A percentile compares a stretch with the other conserved stretches of the same genome.
Evolutionary conservation across 1,284 basidiomycete species (phyloP).

Genomic region (Chiua sp.): DNA sequence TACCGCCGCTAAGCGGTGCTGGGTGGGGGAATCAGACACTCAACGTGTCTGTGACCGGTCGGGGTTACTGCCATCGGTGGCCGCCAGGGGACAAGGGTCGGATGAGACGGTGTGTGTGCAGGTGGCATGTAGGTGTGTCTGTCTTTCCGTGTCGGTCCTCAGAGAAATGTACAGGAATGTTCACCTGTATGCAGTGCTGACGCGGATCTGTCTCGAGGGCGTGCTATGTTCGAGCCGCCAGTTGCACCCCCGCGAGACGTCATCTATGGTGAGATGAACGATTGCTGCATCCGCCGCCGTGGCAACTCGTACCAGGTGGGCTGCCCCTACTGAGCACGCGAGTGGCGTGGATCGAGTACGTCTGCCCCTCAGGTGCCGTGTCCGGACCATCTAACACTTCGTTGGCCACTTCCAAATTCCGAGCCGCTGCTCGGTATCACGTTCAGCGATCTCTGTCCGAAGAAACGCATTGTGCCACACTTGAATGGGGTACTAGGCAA

Average conservation of each 20-base stretch:
- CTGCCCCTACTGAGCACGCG: conserved; percentile 48
- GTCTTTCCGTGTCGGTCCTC: too few species aligned
- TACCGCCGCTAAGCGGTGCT: too few species aligned
- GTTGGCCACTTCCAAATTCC: conserved; percentile 54
- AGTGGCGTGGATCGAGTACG: conserved; percentile 59
- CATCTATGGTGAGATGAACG: conserved; percentile 58
- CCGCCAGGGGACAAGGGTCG: too few species aligned
- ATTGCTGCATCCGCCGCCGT: conserved; percentile 17
- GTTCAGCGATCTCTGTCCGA: conserved; percentile 23
- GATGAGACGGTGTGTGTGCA: too few species aligned
- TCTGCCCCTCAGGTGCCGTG: conserved; percentile 52
- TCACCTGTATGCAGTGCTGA: conserved; percentile 66
- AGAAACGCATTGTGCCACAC: conserved; percentile 19
- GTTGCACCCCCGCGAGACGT: conserved; percentile 26
- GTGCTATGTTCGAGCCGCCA: conserved; percentile 60
- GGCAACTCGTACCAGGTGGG: conserved; percentile 13
- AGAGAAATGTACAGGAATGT: too few species aligned
- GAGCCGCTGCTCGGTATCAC: conserved; percentile 30
- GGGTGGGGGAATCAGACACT: too few species aligned
- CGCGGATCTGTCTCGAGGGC: conserved; percentile 72
- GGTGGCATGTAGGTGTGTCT: too few species aligned
- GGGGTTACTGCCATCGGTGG: too few species aligned
- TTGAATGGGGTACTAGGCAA: conserved; percentile 3
- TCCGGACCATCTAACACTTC: conserved; percentile 79
- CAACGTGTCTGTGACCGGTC: too few species aligned